Evolutionary conservation across 768 basidiomycete genomes (phyloP), one percentile per base, ranked within the genome.

Genomic region (Podaxis carcinomalis): DNA sequence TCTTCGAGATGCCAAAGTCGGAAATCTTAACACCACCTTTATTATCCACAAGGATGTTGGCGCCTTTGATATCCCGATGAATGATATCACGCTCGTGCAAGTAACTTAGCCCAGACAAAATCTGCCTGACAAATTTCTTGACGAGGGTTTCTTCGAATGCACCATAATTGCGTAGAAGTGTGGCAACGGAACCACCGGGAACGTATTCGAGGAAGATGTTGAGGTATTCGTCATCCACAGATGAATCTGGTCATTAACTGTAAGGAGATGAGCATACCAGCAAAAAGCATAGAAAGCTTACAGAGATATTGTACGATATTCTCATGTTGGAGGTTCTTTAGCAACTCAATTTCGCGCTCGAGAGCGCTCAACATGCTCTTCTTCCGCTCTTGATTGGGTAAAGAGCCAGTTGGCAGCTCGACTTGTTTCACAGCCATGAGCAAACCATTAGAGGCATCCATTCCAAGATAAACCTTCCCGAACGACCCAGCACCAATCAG

Each of bases 351-450:
- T 74, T 99, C 97, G 40, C 91, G 85, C 73, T 98, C 94, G 46
- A 95, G 79, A 1, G 93, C 93, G 58, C 83, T 91, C 11, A 94
- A 83, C 95, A 98, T 98, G 73, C 84, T 87, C 77, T 90, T 89
- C 77, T 95, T 96, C 65, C 93, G 87, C 69, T 95, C 95, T 69
- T 95, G 91, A 69, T 95, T 95, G 3, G 88, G 85, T 7, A 86
- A 87, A 11, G 87, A 86, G 16, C 92, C 88, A 2, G 87, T 89
- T 0, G 93, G 91, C 28, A 98, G 82, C 68, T 95, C 92, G 47
- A 98, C 95, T 80, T 98, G 95, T 76, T 98, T 98, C 65, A 98
- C 95, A 40, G 95, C 95, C 95, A 98, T 97, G 63, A 98, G 80
- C 21, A 95, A 77, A 25, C 95, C 95, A 53, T 82, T 90, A 19